A percentile compares a stretch with the other conserved stretches of the same genome.
Evolutionary conservation across 768 basidiomycete species (phyloP).

Genomic region (Amanita subjunquillea): DNA sequence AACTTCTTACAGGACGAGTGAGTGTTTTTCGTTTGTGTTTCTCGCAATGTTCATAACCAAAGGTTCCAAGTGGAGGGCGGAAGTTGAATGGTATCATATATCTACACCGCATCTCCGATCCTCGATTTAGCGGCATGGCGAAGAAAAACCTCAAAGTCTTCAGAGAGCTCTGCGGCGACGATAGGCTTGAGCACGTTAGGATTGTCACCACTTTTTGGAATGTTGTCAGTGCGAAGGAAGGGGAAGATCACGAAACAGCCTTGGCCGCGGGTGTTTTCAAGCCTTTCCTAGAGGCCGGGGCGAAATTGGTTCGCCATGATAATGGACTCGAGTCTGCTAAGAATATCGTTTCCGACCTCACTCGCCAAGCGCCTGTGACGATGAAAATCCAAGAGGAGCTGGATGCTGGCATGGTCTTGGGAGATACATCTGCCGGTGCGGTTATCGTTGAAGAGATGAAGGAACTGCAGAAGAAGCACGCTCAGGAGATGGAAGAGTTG

Average conservation of each 20-base stretch:
- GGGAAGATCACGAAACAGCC: slow-evolving; percentile 21
- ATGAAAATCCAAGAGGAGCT: slow-evolving; percentile 14
- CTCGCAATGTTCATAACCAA: not conserved
- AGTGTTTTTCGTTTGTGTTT: slow-evolving; percentile 2
- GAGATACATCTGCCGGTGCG: slow-evolving; percentile 25
- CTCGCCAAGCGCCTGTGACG: slow-evolving; percentile 4
- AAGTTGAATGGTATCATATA: slow-evolving; percentile 13
- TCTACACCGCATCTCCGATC: slow-evolving; percentile 7
- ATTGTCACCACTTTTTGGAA: slow-evolving; percentile 39
- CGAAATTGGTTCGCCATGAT: slow-evolving; percentile 26
- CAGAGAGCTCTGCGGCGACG: slow-evolving; percentile 33
- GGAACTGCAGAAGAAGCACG: slow-evolving; percentile 6
- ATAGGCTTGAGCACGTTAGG: slow-evolving; percentile 30
- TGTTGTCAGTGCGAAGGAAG: slow-evolving; percentile 17
- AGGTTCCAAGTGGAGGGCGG: slow-evolving; percentile 4
- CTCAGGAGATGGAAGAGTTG: slow-evolving; percentile 9
- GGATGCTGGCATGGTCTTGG: slow-evolving; percentile 14
- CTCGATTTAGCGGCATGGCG: slow-evolving; percentile 27
- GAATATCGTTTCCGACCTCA: slow-evolving; percentile 22
- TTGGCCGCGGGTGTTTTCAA: slow-evolving; percentile 23
- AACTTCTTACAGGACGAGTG: slow-evolving; percentile 11
- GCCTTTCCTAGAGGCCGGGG: slow-evolving; percentile 29
- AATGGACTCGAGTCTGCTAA: slow-evolving; percentile 21
- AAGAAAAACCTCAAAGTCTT: slow-evolving; percentile 36
- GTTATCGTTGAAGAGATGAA: slow-evolving; percentile 10